A percentile compares a stretch with the other conserved stretches of the same genome.
phyloP scores from a whole-genome alignment of 1,284 basidiomycete genomes.

The Rhizoctonia solani region DNA sequence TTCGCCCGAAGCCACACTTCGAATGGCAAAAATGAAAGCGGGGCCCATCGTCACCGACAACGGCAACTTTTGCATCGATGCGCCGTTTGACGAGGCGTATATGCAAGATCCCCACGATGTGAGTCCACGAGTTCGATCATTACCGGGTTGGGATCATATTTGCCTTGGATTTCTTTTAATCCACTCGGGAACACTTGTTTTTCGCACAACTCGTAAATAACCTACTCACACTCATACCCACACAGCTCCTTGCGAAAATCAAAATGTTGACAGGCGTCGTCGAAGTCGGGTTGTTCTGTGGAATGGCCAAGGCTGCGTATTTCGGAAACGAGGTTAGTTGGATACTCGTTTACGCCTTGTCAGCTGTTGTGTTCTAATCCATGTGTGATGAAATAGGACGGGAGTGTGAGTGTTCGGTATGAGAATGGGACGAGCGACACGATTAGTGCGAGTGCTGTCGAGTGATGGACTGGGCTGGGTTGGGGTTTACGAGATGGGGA shows the following conservation, averaged over 20 bases:
- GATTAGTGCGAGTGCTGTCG: slow-evolving; percentile 37
- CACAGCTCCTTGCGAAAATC: slow-evolving; percentile 68
- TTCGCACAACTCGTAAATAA: no score
- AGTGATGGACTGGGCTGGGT: neutral
- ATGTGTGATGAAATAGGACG: slow-evolving; percentile 43
- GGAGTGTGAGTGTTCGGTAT: slow-evolving; percentile 48
- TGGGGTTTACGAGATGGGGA: no score
- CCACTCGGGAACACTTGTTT: no score
- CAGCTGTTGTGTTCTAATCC: neutral
- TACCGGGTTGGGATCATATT: no score
- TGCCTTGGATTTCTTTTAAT: no score
- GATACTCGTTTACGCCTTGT: slow-evolving; percentile 51
- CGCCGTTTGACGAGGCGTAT: slow-evolving; percentile 73
- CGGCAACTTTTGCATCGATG: slow-evolving; percentile 93
- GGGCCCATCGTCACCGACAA: slow-evolving; percentile 97
- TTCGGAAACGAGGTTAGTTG: slow-evolving; percentile 95
- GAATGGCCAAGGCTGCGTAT: slow-evolving; percentile 94
- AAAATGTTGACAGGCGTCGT: slow-evolving; percentile 96
- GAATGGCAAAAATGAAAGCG: slow-evolving; percentile 83
- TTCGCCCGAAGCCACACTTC: slow-evolving; percentile 63
- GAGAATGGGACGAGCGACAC: slow-evolving; percentile 46
- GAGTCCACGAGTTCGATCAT: slow-evolving; percentile 42
- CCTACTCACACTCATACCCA: neutral
- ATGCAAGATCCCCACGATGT: slow-evolving; percentile 75
- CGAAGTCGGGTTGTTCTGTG: slow-evolving; percentile 94